Percentiles rank a stretch among this genome's conserved stretches.
Evolutionary conservation across 2,329 filamentous ascomycete species (phyloP).

Genomic region (Blumeria graminis): DNA sequence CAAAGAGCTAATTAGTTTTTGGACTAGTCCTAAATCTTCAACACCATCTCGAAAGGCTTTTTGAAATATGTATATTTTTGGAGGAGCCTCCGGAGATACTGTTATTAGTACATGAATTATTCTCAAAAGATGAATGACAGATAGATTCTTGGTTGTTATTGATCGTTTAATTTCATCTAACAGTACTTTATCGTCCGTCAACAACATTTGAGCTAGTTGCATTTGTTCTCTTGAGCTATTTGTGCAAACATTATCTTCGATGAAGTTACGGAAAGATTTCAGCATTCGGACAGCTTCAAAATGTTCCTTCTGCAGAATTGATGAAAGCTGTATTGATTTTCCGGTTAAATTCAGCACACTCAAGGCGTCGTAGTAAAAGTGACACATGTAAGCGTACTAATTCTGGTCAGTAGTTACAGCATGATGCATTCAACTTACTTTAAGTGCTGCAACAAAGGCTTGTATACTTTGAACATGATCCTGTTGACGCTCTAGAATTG

Average conservation of each 20-base stretch:
- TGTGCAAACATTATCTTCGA: slow-evolving; percentile 24
- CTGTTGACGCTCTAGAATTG: slow-evolving; percentile 45
- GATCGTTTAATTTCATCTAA: slow-evolving; percentile 18
- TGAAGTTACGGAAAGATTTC: slow-evolving; percentile 37
- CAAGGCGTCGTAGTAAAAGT: slow-evolving; percentile 58
- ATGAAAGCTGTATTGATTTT: slow-evolving; percentile 12
- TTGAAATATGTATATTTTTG: slow-evolving; percentile 29
- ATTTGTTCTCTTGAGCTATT: slow-evolving; percentile 13
- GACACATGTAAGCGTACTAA: slow-evolving; percentile 66
- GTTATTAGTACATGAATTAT: slow-evolving; percentile 23
- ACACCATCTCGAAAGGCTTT: slow-evolving; percentile 30
- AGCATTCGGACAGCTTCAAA: slow-evolving; percentile 42
- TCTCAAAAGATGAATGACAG: slow-evolving; percentile 22
- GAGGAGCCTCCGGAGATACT: slow-evolving; percentile 4
- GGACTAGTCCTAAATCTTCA: slow-evolving; percentile 27
- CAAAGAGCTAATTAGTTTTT: slow-evolving; percentile 21
- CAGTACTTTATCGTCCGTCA: slow-evolving; percentile 36
- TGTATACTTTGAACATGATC: slow-evolving; percentile 58
- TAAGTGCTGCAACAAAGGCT: slow-evolving; percentile 43
- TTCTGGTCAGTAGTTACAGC: neutral
- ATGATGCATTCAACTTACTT: slow-evolving; percentile 21
- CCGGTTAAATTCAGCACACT: slow-evolving; percentile 31
- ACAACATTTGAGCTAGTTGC: slow-evolving; percentile 23
- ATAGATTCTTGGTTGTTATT: slow-evolving; percentile 17
- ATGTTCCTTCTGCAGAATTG: slow-evolving; percentile 30